Evolutionary conservation across 768 basidiomycete species (phyloP).

Genomic region (Leccinellum luteum): DNA sequence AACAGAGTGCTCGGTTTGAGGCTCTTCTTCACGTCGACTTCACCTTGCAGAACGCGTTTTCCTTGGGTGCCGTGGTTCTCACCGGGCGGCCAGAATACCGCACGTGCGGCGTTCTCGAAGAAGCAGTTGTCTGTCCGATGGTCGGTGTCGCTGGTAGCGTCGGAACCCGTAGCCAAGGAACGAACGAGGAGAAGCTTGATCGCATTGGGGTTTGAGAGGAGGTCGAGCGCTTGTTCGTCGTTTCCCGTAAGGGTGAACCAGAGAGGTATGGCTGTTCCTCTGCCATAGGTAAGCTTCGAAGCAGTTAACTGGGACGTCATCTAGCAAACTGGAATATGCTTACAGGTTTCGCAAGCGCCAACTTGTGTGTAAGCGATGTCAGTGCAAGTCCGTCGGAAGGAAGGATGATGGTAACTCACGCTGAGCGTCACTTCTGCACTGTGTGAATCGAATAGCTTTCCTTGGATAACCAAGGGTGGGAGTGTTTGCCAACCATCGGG

Average conservation of each 20-base stretch:
- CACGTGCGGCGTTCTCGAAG: conserved; percentile 38
- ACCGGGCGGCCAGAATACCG: conserved; percentile 43
- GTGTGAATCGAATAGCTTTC: conserved; percentile 35
- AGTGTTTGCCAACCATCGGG: conserved; percentile 40
- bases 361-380: conserved; percentile 28
- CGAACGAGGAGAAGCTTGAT: conserved; percentile 45
- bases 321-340: conserved; percentile 4
- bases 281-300: conserved; percentile 45
- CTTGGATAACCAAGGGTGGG: conserved; percentile 31
- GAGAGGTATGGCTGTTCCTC: conserved; percentile 52
- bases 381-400: not conserved
- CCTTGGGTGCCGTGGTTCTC: conserved; percentile 27
- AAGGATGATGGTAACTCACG: conserved; percentile 26
- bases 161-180: conserved; percentile 46
- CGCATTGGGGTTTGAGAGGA: conserved; percentile 41
- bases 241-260: conserved; percentile 42
- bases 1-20: conserved; percentile 45
- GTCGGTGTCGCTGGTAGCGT: conserved; percentile 39
- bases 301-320: not conserved
- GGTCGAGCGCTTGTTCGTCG: conserved; percentile 49
- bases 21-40: conserved; percentile 45
- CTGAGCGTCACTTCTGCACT: conserved; percentile 28
- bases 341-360: conserved; percentile 51
- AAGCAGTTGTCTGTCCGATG: conserved; percentile 49
- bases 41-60: conserved; percentile 45